Conservation (phyloP, 495 filamentous ascomycete species). For the Bacidia gigantensis region DNA sequence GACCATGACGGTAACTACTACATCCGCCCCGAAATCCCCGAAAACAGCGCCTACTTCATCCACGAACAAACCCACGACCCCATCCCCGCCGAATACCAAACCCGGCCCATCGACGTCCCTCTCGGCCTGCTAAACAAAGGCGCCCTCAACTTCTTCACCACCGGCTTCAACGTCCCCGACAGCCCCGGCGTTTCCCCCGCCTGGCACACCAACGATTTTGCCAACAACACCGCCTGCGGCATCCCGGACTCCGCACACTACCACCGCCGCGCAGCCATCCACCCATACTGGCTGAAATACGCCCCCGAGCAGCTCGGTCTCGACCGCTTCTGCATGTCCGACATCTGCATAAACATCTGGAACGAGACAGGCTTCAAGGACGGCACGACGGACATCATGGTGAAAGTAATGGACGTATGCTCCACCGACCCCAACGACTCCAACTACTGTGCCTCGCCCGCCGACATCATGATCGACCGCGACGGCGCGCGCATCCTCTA, state of each 20-base stretch:
- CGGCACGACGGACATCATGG: slow-evolving; percentile 6
- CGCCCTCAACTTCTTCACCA: background rate
- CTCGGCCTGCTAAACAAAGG: slow-evolving; percentile 11
- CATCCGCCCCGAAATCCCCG: background rate
- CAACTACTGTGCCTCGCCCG: slow-evolving; percentile 9
- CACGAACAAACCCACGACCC: background rate
- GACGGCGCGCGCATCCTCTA: slow-evolving; percentile 5
- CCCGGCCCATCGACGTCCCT: slow-evolving; percentile 6
- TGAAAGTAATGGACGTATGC: slow-evolving; percentile 13
- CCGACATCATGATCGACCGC: slow-evolving; percentile 13
- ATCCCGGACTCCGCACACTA: slow-evolving; percentile 11
- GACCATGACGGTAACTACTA: background rate
- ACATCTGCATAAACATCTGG: slow-evolving; percentile 13
- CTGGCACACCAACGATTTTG: slow-evolving; percentile 6
- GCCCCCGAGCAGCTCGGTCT: background rate
- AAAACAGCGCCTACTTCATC: slow-evolving; percentile 3
- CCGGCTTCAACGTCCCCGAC: background rate
- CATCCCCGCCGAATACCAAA: background rate
- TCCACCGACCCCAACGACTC: slow-evolving; percentile 9
- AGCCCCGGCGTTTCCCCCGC: background rate
- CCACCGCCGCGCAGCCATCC: slow-evolving; percentile 5
- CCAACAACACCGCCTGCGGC: slow-evolving; percentile 10
- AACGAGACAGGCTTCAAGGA: slow-evolving; percentile 5
- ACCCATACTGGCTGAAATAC: background rate
- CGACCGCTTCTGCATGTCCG: slow-evolving; percentile 11